Base-by-base conservation (phyloP, 2,329 filamentous ascomycete genomes). In the Trichoderma gracile region DNA sequence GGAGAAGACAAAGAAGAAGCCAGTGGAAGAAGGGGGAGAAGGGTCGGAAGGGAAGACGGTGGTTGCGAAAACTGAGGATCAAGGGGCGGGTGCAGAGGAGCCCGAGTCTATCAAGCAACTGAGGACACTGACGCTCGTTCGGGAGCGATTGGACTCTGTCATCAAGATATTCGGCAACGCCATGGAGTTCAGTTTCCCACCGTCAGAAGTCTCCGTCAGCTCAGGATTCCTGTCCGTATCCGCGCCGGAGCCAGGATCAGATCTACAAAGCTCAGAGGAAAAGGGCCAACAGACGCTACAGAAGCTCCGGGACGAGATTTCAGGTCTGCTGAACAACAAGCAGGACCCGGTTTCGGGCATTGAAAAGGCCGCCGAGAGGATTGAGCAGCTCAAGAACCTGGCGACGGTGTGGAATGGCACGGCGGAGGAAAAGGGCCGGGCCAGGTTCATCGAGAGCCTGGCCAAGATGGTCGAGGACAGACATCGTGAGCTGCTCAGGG, bases 341-440 rank as follows among this genome's bases (percentile, higher is more conserved):
- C 78, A 81, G 1, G 87, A 89, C 50, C 83, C 86, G 0, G 80
- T 88, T 14, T 82, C 83, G 50, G 91, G 91, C 17, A 81, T 95
- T 9, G 88, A 91, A 68, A 87, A 88, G 64, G 95, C 95, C 0
- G 85, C 85, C 14, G 82, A 83, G 63, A 82, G 91, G 50, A 88
- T 98, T 15, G 89, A 92, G 72, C 87, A 91, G 73, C 81, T 98
- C 63, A 89, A 92, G 72, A 84, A 88, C 67, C 78, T 98, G 68
- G 86, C 87, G 4, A 79, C 79, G n/a, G 88, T 99, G 23, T 99
- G 95, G 93, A 94, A 90, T 74, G 93, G 93, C n/a, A 97, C 95
- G 2, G 90, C 91, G 0, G 95, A 99, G 78, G 95, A 98, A 75
- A 96, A 91, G 77, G 92, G 92, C 6, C 82, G 95, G 60, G 79